Base-by-base conservation (phyloP, 768 basidiomycete genomes). In the Tulasnella sp. region DNA sequence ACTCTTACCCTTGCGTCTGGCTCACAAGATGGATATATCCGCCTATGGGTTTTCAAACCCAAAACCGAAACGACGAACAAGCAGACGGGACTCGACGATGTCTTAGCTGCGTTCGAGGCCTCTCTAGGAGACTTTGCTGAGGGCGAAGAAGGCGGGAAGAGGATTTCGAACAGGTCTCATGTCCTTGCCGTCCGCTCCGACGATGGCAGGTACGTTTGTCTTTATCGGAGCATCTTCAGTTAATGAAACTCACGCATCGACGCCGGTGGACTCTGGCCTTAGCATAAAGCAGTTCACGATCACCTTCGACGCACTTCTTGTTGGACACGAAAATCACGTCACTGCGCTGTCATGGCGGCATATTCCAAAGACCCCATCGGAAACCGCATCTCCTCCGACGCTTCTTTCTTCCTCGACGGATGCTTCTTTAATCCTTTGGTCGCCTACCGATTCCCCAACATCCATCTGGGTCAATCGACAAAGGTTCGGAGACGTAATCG, bases 281-380 rank as follows among this genome's bases (percentile, higher is more conserved):
- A 22, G 88, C 42, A 67, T 78, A 12, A 82, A 82, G 64, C 89
- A 89, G 76, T 97, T 89, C 81, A 89, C 91, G 8, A 88, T 97
- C 45, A 93, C 92, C 0, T 94, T 98, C 75, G 97, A 99, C 80
- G 96, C 97, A 1, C 88, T 99, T 12, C 87, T 99, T 25, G 85
- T 99, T 31, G 97, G 97, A n/a, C 97, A 99, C 80, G 97, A 99
- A 84, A 92, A 91, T 7, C 93, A 93, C 36, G 85, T 99, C 36
- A 97, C 97, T 0, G 92, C 91, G 39, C 82, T 99, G n/a, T 85
- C 90, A 40, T 99, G 96, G 95, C 86, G 91, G 14, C 58, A 64
- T 7, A 34, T 25, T 17, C 89, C 91, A 0, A 80, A 81, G 31
- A 49, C 74, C 31, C 22, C 36, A 19, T 1, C 64, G 52, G 40